Percentiles rank a stretch among this genome's conserved stretches.
Conservation (phyloP, 2,329 filamentous ascomycete species). For the Shiraia sp. region DNA sequence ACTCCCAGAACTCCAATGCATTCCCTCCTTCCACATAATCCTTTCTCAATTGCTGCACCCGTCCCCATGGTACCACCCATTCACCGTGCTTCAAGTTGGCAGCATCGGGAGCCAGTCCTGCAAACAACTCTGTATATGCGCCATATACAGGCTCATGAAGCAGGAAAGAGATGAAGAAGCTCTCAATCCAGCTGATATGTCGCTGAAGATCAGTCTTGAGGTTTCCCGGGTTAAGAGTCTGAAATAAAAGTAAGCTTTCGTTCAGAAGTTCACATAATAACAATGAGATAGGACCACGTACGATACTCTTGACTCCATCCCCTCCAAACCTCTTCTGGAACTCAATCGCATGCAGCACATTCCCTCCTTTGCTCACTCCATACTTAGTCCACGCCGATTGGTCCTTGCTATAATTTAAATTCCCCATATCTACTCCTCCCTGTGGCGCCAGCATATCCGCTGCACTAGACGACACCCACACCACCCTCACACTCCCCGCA, state of each 20-base stretch:
- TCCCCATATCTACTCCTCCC: slow-evolving; percentile 20
- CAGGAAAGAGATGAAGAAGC: slow-evolving; percentile 1
- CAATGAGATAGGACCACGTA: slow-evolving; percentile 2
- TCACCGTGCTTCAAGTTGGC: slow-evolving; percentile 31
- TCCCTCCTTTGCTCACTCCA: slow-evolving; percentile 30
- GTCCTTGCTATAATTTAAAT: slow-evolving; percentile 18
- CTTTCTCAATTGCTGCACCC: slow-evolving; percentile 18
- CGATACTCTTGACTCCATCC: slow-evolving; percentile 25
- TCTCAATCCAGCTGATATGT: slow-evolving; percentile 24
- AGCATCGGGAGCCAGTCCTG: slow-evolving; percentile 21
- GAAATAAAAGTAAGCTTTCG: neutral
- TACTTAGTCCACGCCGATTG: slow-evolving; percentile 17
- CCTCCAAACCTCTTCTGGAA: slow-evolving; percentile 15
- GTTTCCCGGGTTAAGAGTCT: slow-evolving; percentile 47
- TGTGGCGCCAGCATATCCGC: slow-evolving; percentile 12
- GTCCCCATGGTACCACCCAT: slow-evolving; percentile 56
- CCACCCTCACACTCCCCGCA: slow-evolving; percentile 37
- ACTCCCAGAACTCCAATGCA: slow-evolving; percentile 50
- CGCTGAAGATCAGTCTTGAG: slow-evolving; percentile 32
- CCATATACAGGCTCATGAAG: slow-evolving; percentile 21
- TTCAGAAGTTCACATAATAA: neutral
- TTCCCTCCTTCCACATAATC: slow-evolving; percentile 40
- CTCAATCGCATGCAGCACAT: slow-evolving; percentile 30
- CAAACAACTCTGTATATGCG: slow-evolving; percentile 32
- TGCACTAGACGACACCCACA: slow-evolving; percentile 33